Conservation (phyloP, 2,329 filamentous ascomycete species). For the Alternaria incomplexa region DNA sequence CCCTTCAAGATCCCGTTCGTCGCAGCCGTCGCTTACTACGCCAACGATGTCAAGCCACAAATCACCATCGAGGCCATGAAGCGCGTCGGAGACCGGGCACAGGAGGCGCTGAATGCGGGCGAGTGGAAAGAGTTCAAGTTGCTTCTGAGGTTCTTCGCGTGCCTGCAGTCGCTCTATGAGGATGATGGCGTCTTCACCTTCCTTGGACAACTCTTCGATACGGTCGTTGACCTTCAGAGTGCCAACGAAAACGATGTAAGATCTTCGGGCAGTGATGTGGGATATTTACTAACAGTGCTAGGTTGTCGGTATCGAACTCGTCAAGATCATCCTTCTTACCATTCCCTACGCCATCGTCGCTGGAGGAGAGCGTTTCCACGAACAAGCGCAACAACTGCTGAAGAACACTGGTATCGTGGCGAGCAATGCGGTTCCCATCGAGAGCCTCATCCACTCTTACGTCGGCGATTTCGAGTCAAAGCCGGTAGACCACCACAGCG, state of each 20-base stretch:
- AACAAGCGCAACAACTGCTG: slow-evolving; percentile 77
- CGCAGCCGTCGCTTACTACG: slow-evolving; percentile 79
- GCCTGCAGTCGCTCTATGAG: slow-evolving; percentile 78
- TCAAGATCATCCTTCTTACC: slow-evolving; percentile 94
- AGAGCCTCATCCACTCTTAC: slow-evolving; percentile 86
- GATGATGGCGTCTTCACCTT: slow-evolving; percentile 85
- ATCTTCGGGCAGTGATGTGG: slow-evolving; percentile 14
- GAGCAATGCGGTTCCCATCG: slow-evolving; percentile 82
- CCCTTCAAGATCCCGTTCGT: slow-evolving; percentile 98
- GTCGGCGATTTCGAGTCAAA: slow-evolving; percentile 67
- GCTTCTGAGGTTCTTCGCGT: slow-evolving; percentile 85
- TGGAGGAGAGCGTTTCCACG: slow-evolving; percentile 55
- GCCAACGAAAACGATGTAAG: slow-evolving; percentile 90
- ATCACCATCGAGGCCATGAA: slow-evolving; percentile 73
- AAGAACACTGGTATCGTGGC: slow-evolving; percentile 96
- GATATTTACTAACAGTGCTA: slow-evolving; percentile 35
- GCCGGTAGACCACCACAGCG: slow-evolving; percentile 69
- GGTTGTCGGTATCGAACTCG: slow-evolving; percentile 77
- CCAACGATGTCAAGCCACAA: slow-evolving; percentile 79
- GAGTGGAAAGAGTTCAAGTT: slow-evolving; percentile 93
- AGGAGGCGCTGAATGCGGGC: slow-evolving; percentile 72
- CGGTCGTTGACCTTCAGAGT: slow-evolving; percentile 92
- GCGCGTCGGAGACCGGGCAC: slow-evolving; percentile 65
- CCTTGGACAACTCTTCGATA: slow-evolving; percentile 86
- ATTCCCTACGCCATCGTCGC: slow-evolving; percentile 79